phyloP scores from a whole-genome alignment of 257 asterid genomes.

The Linderniella brevidens region DNA sequence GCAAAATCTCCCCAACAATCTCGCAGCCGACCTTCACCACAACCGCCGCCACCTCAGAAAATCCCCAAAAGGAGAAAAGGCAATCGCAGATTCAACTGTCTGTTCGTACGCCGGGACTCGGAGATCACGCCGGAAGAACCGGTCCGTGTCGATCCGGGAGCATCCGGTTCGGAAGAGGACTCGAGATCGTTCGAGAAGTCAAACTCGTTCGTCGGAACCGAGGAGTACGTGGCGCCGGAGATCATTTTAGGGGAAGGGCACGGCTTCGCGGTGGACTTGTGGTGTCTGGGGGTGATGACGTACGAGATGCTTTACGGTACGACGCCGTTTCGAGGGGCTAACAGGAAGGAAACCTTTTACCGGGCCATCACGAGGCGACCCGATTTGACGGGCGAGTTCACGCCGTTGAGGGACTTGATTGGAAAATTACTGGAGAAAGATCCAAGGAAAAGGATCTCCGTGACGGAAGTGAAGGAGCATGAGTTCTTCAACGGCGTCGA shows the following conservation, averaged over 20 bases:
- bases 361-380: constrained; percentile 36
- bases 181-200: constrained; percentile 39
- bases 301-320: constrained; percentile 85
- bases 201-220: constrained; percentile 94
- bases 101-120: constrained; percentile 23
- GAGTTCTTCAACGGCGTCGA: constrained; percentile 40
- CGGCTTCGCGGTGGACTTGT: constrained; percentile 90
- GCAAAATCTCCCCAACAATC: constrained; percentile 23
- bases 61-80: constrained; percentile 13
- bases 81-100: constrained; percentile 11
- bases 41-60: constrained; percentile 12
- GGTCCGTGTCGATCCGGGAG: constrained; percentile 18
- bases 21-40: constrained; percentile 12
- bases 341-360: constrained; percentile 61
- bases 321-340: constrained; percentile 73
- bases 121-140: constrained; percentile 36
- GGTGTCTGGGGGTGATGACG: constrained; percentile 76
- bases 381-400: constrained; percentile 48
- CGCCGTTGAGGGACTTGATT: constrained; percentile 75
- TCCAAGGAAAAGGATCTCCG: constrained; percentile 40
- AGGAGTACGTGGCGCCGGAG: constrained; percentile 93
- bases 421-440: constrained; percentile 67
- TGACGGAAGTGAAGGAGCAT: constrained; percentile 43
- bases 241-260: constrained; percentile 71
- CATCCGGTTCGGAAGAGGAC: constrained; percentile 19